Base-by-base conservation (phyloP, 768 basidiomycete genomes). In the Kwoniella botswanensis region DNA sequence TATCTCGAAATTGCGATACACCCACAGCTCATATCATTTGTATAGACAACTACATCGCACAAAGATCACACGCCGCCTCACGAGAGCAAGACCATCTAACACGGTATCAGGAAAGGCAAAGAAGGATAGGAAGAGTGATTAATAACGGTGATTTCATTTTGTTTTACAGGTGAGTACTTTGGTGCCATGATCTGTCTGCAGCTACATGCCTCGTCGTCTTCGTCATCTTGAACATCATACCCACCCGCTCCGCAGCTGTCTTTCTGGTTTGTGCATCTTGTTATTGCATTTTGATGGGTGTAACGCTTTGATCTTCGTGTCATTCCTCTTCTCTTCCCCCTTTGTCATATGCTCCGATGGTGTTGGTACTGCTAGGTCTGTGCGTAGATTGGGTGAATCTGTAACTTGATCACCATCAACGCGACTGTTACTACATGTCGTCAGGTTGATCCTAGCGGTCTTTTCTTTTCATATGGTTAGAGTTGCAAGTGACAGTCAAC, bases 241-340 rank as follows among this genome's bases (percentile, higher is more conserved):
- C 24, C 18, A 55, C 21, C 7, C 21, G 21, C 15, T 56, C 21
- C 24, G 12, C 21, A 12, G 15, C 12, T 3, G 3, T 56, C 54
- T 21, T 21, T 56, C 17, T 18, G 11, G 54, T 26, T 13, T 56
- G 21, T 56, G 18, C 57, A 12, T 26, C 26, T 58, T 2, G 11
- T 10, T 58, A 29, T 58, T 13, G 11, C 57, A 6, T 29, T 17
- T 41, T 61, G 59, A 61, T 42, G 59, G 57, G 21, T 18, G 59
- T 61, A 61, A 61, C 59, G 59, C 59, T 43, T 61, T 42, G 59
- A 61, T 61, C 59, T 35, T 61, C 29, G 15, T 42, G 17, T 59
- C 17, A 18, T 59, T 24, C 54, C 54, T 55, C n/a, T 55, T 18
- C 54, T 24, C 54, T 55, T 22, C 54, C 24, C 54, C 54, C 54